Conservation (phyloP, 495 filamentous ascomycete genomes). For the Penicillium psychrofluorescens region DNA sequence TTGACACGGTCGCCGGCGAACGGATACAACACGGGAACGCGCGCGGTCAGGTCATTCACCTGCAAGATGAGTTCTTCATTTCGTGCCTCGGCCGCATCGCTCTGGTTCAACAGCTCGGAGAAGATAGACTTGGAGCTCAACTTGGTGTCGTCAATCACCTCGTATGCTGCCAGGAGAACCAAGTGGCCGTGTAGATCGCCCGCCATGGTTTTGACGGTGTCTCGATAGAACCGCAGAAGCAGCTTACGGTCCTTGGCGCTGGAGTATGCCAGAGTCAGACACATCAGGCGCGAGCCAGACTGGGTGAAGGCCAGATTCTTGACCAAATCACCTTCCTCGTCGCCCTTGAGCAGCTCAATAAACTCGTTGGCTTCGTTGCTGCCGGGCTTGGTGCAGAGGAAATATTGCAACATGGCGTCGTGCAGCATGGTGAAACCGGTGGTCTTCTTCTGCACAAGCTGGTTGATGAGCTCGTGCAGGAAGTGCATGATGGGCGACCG, state of each 20-base stretch:
- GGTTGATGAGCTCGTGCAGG: slow-evolving; percentile 77
- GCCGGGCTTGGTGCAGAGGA: slow-evolving; percentile 66
- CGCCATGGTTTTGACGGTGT: slow-evolving; percentile 73
- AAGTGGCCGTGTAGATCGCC: slow-evolving; percentile 71
- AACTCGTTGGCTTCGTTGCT: slow-evolving; percentile 79
- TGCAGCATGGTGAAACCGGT: slow-evolving; percentile 95
- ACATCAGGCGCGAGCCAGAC: slow-evolving; percentile 76
- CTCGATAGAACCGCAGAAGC: slow-evolving; percentile 79
- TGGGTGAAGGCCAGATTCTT: slow-evolving; percentile 95
- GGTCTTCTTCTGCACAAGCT: slow-evolving; percentile 88
- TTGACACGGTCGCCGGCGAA: slow-evolving; percentile 65
- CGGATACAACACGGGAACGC: slow-evolving; percentile 76
- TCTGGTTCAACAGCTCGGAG: slow-evolving; percentile 68
- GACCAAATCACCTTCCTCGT: slow-evolving; percentile 79
- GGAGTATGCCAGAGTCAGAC: slow-evolving; percentile 70
- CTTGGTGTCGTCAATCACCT: slow-evolving; percentile 90
- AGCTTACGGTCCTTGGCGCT: slow-evolving; percentile 89
- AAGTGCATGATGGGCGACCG: slow-evolving; percentile 76
- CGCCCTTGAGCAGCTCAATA: slow-evolving; percentile 81
- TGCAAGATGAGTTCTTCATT: slow-evolving; percentile 55
- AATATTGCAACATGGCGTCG: slow-evolving; percentile 96
- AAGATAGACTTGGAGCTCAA: slow-evolving; percentile 80
- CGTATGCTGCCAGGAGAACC: slow-evolving; percentile 75
- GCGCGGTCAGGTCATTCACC: slow-evolving; percentile 62
- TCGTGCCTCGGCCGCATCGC: slow-evolving; percentile 45